Conservation (phyloP, 441 rosid species). For the Pelargonium citronellum region DNA sequence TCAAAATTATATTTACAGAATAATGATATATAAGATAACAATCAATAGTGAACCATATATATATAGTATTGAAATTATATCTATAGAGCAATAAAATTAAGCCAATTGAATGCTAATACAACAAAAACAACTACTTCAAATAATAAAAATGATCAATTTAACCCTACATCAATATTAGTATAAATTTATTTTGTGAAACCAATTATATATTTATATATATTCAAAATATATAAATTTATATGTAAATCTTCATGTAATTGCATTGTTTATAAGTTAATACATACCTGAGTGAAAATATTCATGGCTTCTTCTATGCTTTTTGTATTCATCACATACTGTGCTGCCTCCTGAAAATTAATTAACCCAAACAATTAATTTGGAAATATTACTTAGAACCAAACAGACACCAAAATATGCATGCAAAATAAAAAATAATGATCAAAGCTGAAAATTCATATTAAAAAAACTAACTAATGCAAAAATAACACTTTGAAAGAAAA, state of each 20-base stretch:
- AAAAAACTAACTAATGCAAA: neutral
- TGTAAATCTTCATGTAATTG: too few species aligned
- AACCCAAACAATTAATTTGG: neutral
- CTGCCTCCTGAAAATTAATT: slow-evolving; percentile 35
- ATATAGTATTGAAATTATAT: neutral
- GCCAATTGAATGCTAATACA: too few species aligned
- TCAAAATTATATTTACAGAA: too few species aligned
- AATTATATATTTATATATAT: too few species aligned
- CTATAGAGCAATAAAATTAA: neutral
- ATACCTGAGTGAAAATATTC: slow-evolving; percentile 38
- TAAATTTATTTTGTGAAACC: too few species aligned
- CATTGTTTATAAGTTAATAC: too few species aligned
- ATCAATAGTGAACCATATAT: neutral
- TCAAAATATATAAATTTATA: too few species aligned
- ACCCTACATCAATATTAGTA: too few species aligned
- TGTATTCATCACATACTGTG: slow-evolving; percentile 32
- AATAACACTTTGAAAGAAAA: too few species aligned
- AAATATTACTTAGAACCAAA: neutral
- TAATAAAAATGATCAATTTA: neutral
- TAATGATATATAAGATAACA: neutral
- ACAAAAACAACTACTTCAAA: neutral
- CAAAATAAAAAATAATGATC: neutral
- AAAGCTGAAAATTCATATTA: too few species aligned
- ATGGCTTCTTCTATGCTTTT: slow-evolving; percentile 42
- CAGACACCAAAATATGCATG: neutral